Percentiles rank a stretch among this genome's conserved stretches.
These are phyloP conservation scores for Rhizoctonia solani DNA, from an alignment of 1,284 basidiomycete species.

Conservation along the genomic window DNA sequence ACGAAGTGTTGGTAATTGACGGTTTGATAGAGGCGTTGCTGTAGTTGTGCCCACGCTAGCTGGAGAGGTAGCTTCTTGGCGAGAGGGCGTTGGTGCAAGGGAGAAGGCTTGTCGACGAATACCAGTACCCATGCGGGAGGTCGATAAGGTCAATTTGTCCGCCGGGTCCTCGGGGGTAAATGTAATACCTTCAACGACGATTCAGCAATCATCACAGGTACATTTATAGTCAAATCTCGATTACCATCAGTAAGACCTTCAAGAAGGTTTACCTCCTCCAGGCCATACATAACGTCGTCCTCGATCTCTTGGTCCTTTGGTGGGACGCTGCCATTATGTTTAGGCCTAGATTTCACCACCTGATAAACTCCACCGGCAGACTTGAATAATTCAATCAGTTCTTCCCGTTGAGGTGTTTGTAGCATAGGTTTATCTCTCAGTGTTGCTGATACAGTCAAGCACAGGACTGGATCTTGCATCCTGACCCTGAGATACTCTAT, in stretches of 20 bases:
- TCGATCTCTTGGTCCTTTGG: slow-evolving; percentile 46
- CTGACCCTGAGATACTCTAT: slow-evolving; percentile 72
- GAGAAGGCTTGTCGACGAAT: slow-evolving; percentile 66
- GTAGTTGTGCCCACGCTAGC: slow-evolving; percentile 44
- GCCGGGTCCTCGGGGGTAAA: slow-evolving; percentile 48
- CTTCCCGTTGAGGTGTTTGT: slow-evolving; percentile 56
- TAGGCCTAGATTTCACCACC: slow-evolving; percentile 6
- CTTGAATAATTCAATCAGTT: slow-evolving; percentile 54
- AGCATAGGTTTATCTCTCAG: slow-evolving; percentile 70
- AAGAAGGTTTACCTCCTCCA: slow-evolving; percentile 82
- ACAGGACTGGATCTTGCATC: slow-evolving; percentile 73
- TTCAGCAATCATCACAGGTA: background rate
- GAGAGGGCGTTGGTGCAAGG: slow-evolving; percentile 56
- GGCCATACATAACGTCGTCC: slow-evolving; percentile 47
- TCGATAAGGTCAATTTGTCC: slow-evolving; percentile 55
- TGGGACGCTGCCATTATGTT: slow-evolving; percentile 35
- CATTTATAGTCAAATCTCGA: background rate
- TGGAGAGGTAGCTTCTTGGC: slow-evolving; percentile 51
- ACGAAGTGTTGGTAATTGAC: slow-evolving; percentile 57
- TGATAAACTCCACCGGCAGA: slow-evolving; percentile 44
- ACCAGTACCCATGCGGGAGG: slow-evolving; percentile 64
- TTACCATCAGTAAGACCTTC: slow-evolving; percentile 63
- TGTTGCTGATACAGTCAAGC: slow-evolving; percentile 78
- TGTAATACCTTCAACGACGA: slow-evolving; percentile 51
- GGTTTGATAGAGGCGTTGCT: slow-evolving; percentile 36